These are phyloP conservation scores for Rhinocladiella mackenziei DNA, from an alignment of 2,329 filamentous ascomycete species.

Conservation along the genomic window DNA sequence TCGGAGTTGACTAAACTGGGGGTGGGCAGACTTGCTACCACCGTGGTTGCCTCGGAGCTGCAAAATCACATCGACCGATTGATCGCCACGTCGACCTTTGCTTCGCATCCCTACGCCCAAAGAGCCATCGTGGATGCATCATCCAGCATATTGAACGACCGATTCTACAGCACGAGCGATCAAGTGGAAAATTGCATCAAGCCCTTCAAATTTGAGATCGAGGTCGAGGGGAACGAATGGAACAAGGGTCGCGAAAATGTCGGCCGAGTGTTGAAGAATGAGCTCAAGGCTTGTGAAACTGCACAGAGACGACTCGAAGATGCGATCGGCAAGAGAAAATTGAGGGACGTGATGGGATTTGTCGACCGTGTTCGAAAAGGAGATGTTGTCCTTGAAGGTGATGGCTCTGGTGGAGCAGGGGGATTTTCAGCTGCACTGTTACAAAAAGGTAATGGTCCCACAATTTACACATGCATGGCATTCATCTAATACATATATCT, in stretches of 20 bases:
- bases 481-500: conserved; percentile 19
- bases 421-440: conserved; percentile 87
- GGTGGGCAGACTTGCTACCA: conserved; percentile 87
- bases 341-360: conserved; percentile 84
- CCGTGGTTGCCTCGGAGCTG: conserved; percentile 81
- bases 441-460: conserved; percentile 62
- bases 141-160: conserved; percentile 82
- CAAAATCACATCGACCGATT: conserved; percentile 78
- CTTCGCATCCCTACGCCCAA: conserved; percentile 83
- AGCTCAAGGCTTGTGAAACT: conserved; percentile 76
- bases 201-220: conserved; percentile 96
- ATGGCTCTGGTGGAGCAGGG: conserved; percentile 78
- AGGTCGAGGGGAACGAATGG: conserved; percentile 91
- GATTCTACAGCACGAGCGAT: conserved; percentile 94
- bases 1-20: conserved; percentile 90
- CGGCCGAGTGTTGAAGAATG: conserved; percentile 73
- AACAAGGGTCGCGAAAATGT: conserved; percentile 77
- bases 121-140: conserved; percentile 91
- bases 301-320: conserved; percentile 74
- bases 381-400: conserved; percentile 77
- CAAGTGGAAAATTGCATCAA: conserved; percentile 99
- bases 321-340: conserved; percentile 72
- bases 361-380: conserved; percentile 86
- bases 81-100: conserved; percentile 76
- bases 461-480: conserved; percentile 4